These are phyloP conservation scores for Blepharisma stoltei DNA, from an alignment of 73 alveolate genomes.

Conservation along the genomic window DNA sequence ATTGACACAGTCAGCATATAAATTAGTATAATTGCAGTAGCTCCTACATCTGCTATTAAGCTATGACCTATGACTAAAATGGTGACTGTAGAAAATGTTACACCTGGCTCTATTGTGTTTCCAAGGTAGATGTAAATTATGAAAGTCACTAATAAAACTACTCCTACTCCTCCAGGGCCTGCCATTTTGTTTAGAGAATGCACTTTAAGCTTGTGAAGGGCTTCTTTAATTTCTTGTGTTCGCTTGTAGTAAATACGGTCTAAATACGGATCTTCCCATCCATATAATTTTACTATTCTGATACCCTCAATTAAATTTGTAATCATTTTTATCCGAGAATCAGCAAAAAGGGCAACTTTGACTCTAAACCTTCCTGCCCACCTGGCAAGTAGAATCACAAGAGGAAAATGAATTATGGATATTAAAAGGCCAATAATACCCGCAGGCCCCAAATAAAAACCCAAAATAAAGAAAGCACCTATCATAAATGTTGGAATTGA, in stretches of 20 bases:
- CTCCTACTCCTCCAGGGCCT: neutral
- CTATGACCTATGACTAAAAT: neutral
- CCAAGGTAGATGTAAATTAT: neutral
- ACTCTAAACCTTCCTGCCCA: neutral
- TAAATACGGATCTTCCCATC: slow-evolving; percentile 37
- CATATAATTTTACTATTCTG: slow-evolving; percentile 41
- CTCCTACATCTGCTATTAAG: neutral
- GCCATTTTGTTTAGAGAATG: neutral
- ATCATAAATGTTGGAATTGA: neutral
- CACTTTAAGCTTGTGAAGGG: neutral
- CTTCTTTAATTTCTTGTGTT: neutral
- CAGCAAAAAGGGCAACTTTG: neutral
- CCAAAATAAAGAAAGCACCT: neutral
- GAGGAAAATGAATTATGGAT: neutral
- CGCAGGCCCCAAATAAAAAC: neutral
- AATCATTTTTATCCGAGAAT: neutral
- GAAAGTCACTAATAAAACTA: neutral
- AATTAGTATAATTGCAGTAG: neutral
- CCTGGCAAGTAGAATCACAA: neutral
- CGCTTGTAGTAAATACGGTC: neutral
- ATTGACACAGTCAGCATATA: neutral
- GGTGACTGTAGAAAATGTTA: neutral
- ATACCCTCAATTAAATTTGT: slow-evolving; percentile 41
- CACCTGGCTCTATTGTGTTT: neutral
- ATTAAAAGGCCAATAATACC: neutral